These are phyloP conservation scores for Leccinum disarticulatum DNA, from an alignment of 768 basidiomycete genomes.

Conservation along the genomic window DNA sequence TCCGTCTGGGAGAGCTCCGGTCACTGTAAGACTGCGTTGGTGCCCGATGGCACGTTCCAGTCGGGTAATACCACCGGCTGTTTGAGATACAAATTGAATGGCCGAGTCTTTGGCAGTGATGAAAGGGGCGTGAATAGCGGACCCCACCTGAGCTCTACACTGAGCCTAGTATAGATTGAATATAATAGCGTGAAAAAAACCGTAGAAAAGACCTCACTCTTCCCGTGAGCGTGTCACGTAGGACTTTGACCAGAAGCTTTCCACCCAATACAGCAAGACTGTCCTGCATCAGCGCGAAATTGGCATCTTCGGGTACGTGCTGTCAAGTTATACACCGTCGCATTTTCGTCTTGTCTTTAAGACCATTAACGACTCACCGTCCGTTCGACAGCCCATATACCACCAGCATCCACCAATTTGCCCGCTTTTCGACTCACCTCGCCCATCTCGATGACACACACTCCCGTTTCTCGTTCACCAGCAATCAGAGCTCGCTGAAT, in stretches of 20 bases:
- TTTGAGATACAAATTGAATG: constrained; percentile 22
- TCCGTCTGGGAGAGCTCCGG: constrained; percentile 26
- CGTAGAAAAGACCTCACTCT: constrained; percentile 38
- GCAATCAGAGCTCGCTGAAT: constrained; percentile 81
- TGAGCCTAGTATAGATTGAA: constrained; percentile 40
- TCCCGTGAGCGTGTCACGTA: constrained; percentile 61
- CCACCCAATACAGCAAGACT: constrained; percentile 65
- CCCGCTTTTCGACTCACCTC: constrained; percentile 54
- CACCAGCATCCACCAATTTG: constrained; percentile 66
- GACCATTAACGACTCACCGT: constrained; percentile 47
- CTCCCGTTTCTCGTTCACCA: constrained; percentile 68
- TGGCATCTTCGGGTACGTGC: constrained; percentile 50
- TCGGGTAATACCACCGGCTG: constrained; percentile 16
- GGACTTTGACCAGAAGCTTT: constrained; percentile 63
- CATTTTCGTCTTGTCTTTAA: background rate
- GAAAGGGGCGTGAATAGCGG: constrained; percentile 48
- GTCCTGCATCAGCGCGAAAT: constrained; percentile 58
- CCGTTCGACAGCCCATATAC: constrained; percentile 54
- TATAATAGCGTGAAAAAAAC: background rate
- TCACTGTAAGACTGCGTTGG: constrained; percentile 26
- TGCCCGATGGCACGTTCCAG: constrained; percentile 31
- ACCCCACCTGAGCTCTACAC: constrained; percentile 45
- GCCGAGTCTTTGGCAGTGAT: constrained; percentile 17
- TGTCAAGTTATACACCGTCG: constrained; percentile 27
- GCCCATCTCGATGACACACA: constrained; percentile 78